Evolutionary conservation across 495 filamentous ascomycete species (phyloP).

Genomic region (Lichina pygmaea): DNA sequence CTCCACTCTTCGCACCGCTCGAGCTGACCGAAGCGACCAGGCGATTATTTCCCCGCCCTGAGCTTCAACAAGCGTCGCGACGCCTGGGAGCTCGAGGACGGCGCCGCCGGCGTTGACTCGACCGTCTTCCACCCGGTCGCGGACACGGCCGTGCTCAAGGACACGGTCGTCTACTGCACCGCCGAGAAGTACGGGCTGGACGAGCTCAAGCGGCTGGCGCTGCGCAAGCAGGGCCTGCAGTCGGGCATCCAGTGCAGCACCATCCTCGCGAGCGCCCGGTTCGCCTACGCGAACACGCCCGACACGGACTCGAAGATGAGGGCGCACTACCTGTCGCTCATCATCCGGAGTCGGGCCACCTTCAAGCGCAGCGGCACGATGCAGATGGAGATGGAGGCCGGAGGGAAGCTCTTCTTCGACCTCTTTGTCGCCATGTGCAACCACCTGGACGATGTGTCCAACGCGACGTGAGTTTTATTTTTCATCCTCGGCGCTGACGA

Average conservation of each 20-base stretch:
- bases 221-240: slow-evolving; percentile 80
- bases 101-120: slow-evolving; percentile 34
- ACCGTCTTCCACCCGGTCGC: slow-evolving; percentile 41
- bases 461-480: slow-evolving; percentile 16
- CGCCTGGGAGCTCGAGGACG: slow-evolving; percentile 44
- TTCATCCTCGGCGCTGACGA: neutral
- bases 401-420: slow-evolving; percentile 83
- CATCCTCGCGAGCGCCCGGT: slow-evolving; percentile 71
- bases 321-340: slow-evolving; percentile 81
- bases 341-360: slow-evolving; percentile 75
- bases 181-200: slow-evolving; percentile 59
- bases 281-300: slow-evolving; percentile 81
- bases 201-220: slow-evolving; percentile 54
- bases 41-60: slow-evolving; percentile 45
- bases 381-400: slow-evolving; percentile 91
- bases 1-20: too few relatives aligned
- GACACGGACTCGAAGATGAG: slow-evolving; percentile 72
- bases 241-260: slow-evolving; percentile 59
- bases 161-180: slow-evolving; percentile 78
- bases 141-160: slow-evolving; percentile 46
- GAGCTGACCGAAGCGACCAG: slow-evolving; percentile 3
- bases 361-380: slow-evolving; percentile 93
- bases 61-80: slow-evolving; percentile 38
- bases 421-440: slow-evolving; percentile 94
- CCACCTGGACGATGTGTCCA: slow-evolving; percentile 74